phyloP scores from a whole-genome alignment of 1,139 yeast genomes.

The Yamadazyma dushanensis region DNA sequence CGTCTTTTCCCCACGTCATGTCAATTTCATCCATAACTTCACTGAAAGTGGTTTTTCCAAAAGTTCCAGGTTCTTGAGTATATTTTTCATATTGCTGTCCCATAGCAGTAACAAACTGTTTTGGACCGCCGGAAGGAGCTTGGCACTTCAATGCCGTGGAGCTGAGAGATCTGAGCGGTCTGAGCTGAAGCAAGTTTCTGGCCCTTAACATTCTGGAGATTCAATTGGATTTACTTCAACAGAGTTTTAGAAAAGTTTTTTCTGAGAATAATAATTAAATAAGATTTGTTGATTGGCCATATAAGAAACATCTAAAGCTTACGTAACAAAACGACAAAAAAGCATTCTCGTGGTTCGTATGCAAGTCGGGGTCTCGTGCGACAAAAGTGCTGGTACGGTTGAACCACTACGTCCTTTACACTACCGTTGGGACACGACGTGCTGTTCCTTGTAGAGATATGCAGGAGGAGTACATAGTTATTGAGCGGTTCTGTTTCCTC shows the following conservation, averaged over 20 bases:
- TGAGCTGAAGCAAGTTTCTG: constrained; percentile 9
- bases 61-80: constrained; percentile 32
- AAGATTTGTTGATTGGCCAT: constrained; percentile 17
- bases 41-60: constrained; percentile 45
- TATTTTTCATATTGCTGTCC: constrained; percentile 38
- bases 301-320: not conserved
- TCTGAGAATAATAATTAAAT: constrained; percentile 12
- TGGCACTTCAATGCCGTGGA: constrained; percentile 8
- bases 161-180: constrained; percentile 10
- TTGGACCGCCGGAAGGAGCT: constrained; percentile 21
- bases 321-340: constrained; percentile 1
- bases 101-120: constrained; percentile 36
- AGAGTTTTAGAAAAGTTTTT: constrained; percentile 7
- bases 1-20: constrained; percentile 48
- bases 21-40: constrained; percentile 50
- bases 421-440: too few relatives aligned
- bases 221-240: constrained; percentile 1
- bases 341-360: too few relatives aligned
- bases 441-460: too few relatives aligned
- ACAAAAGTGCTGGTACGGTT: too few relatives aligned
- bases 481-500: too few relatives aligned
- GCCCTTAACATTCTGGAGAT: constrained; percentile 13
- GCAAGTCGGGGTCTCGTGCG: too few relatives aligned
- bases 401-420: not conserved
- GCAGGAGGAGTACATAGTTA: too few relatives aligned